Percentiles rank a stretch among this genome's conserved stretches.
phyloP scores from a whole-genome alignment of 805 yeast genomes.

The Metschnikowia similis region DNA sequence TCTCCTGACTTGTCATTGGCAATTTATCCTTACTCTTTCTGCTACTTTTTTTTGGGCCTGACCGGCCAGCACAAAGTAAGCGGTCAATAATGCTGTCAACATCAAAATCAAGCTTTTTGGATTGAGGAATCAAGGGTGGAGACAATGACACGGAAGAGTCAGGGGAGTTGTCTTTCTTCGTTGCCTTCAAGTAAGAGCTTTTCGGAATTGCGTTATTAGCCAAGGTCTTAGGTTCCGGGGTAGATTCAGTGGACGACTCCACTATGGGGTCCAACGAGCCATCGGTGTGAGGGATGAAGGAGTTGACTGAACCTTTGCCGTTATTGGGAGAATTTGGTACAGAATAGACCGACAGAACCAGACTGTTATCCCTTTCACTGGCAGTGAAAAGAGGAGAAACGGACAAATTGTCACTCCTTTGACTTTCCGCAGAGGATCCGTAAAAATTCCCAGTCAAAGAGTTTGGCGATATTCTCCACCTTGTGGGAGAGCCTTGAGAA shows the following conservation, averaged over 20 bases:
- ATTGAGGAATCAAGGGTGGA: conserved; percentile 20
- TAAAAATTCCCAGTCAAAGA: conserved; percentile 8
- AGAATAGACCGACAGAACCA: conserved; percentile 35
- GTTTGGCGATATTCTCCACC: conserved; percentile 3
- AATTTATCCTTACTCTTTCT: conserved; percentile 40
- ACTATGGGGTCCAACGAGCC: conserved; percentile 20
- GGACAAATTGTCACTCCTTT: conserved; percentile 29
- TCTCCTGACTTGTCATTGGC: conserved; percentile 48
- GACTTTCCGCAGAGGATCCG: conserved; percentile 42
- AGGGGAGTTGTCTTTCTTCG: neutral
- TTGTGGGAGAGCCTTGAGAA: conserved; percentile 5
- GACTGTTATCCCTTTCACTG: conserved; percentile 30
- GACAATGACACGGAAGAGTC: conserved; percentile 18
- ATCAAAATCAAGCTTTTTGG: conserved; percentile 36
- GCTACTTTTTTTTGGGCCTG: conserved; percentile 15
- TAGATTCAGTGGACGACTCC: conserved; percentile 18
- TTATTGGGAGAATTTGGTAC: conserved; percentile 12
- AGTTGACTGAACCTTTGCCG: conserved; percentile 4
- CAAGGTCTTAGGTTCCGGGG: conserved; percentile 14
- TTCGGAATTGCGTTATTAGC: conserved; percentile 7
- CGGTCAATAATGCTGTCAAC: conserved; percentile 62
- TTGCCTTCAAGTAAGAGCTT: conserved; percentile 1
- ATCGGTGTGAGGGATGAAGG: conserved; percentile 6
- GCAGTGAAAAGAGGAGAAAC: conserved; percentile 36
- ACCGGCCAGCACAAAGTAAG: conserved; percentile 48